Percentiles rank a stretch among this genome's conserved stretches.
These are phyloP conservation scores for Cystobasidium sp. DNA, from an alignment of 1,284 basidiomycete genomes.

Conservation along the genomic window DNA sequence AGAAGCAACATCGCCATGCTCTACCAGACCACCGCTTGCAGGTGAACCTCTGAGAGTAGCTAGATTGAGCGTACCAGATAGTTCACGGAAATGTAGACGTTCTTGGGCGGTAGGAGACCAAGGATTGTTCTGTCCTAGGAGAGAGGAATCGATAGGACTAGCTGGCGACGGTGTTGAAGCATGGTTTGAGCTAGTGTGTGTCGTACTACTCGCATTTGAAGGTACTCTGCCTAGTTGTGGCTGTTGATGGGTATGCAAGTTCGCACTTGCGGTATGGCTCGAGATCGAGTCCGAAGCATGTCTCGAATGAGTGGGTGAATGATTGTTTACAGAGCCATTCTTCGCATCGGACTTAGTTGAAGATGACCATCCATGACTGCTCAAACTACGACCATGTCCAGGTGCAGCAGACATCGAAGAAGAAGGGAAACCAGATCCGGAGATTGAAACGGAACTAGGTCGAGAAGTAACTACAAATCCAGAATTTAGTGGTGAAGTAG, in stretches of 20 bases:
- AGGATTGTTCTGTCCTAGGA: slow-evolving; percentile 33
- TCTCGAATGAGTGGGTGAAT: slow-evolving; percentile 22
- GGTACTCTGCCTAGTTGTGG: not conserved
- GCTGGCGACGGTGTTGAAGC: slow-evolving; percentile 32
- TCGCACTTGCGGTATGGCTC: not conserved
- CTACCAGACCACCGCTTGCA: not conserved
- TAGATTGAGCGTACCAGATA: slow-evolving; percentile 6
- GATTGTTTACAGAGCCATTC: no score
- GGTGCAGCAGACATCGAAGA: slow-evolving; percentile 4
- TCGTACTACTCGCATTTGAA: slow-evolving; percentile 13
- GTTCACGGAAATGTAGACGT: slow-evolving; percentile 28
- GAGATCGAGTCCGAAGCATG: slow-evolving; percentile 10
- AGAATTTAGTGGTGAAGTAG: slow-evolving; percentile 7
- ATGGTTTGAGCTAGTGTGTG: not conserved
- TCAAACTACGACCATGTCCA: slow-evolving; percentile 22
- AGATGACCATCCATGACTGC: slow-evolving; percentile 16
- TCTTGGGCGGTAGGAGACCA: slow-evolving; percentile 38
- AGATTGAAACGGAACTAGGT: slow-evolving; percentile 4
- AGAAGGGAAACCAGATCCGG: not conserved
- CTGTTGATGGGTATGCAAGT: not conserved
- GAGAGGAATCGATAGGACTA: slow-evolving; percentile 24
- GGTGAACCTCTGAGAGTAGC: not conserved
- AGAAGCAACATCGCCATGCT: not conserved
- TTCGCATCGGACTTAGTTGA: no score
- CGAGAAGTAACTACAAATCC: slow-evolving; percentile 42